Evolutionary conservation across 768 basidiomycete species (phyloP), one percentile per base, ranked within the genome.

Genomic region (Fibroporia radiculosa): DNA sequence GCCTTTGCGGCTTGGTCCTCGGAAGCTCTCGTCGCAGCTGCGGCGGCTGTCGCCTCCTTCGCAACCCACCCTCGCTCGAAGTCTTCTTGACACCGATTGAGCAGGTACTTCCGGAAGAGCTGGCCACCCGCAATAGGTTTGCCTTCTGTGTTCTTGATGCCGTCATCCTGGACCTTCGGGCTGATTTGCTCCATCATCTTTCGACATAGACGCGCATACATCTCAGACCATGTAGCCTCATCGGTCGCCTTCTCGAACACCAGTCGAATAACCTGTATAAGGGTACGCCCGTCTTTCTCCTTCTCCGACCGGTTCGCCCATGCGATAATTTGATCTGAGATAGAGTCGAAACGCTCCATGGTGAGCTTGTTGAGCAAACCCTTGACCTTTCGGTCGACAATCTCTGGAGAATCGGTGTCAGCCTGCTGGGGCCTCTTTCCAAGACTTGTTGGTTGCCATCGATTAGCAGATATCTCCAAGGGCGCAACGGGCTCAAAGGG

Each of bases 161-260:
- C 80, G 43, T 91, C 88, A 59, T 97, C 93, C 54, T 84, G 83
- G 6, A 97, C 89, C 48, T 85, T 80, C 27, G 80, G 70, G 44
- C 84, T 89, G 61, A 98, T 86, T 59, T 79, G 80, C 66, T 93
- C 90, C 84, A 93, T 88, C 79, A 97, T 85, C 74, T 91, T 88
- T 53, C 89, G 73, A 61, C 93, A 97, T 26, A 97, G 72, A 23
- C 86, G 80, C 24, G 93, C 95, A 62, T 96, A 96, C 90, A 97
- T 96, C 70, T 89, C 85, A 2, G 88, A 93, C 86, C 89, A 95
- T 10, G 84, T 80, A 33, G 90, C 90, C 63, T 96, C 93, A 62
- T 96, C 93, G 6, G 90, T 96, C 8, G 93, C 93, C 73, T 93
- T 96, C 65, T 96, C 95, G 63, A 96, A 97, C 25, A 97, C 88